Evolutionary conservation across 257 asterid species (phyloP).

Genomic region (Gynochthodes officinalis): DNA sequence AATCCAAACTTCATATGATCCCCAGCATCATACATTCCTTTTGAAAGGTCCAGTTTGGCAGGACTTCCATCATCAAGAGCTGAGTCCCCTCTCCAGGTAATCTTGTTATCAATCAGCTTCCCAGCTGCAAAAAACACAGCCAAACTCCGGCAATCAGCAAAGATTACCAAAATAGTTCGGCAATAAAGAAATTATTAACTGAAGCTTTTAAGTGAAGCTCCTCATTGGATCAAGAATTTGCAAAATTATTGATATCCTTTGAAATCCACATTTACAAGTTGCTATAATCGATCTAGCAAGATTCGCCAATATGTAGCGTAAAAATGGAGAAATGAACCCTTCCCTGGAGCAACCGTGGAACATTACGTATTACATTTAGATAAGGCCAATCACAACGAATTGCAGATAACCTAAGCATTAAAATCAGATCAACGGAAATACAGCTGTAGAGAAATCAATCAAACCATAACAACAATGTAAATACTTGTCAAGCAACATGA

Average conservation of each 20-base stretch:
- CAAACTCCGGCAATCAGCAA: slow-evolving; percentile 11
- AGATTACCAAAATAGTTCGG: neutral
- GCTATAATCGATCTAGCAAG: too few species aligned
- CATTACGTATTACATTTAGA: neutral
- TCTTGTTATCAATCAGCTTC: slow-evolving; percentile 51
- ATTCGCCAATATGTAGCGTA: neutral
- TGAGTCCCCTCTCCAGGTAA: slow-evolving; percentile 86
- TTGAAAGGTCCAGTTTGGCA: slow-evolving; percentile 72
- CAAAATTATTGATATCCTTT: neutral
- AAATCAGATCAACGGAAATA: neutral
- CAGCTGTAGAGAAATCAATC: neutral
- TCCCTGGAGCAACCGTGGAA: too few species aligned
- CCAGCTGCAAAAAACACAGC: slow-evolving; percentile 62
- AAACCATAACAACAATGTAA: neutral
- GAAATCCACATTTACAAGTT: neutral
- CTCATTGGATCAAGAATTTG: neutral
- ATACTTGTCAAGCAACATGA: neutral
- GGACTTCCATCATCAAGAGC: slow-evolving; percentile 63
- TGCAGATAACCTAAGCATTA: neutral
- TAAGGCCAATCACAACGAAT: neutral
- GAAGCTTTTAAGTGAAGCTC: neutral
- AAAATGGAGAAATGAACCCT: neutral
- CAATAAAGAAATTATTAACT: neutral
- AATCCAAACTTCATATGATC: slow-evolving; percentile 79
- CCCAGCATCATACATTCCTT: slow-evolving; percentile 93